phyloP scores from a whole-genome alignment of 768 basidiomycete species.

The Tricholoma sp. region DNA sequence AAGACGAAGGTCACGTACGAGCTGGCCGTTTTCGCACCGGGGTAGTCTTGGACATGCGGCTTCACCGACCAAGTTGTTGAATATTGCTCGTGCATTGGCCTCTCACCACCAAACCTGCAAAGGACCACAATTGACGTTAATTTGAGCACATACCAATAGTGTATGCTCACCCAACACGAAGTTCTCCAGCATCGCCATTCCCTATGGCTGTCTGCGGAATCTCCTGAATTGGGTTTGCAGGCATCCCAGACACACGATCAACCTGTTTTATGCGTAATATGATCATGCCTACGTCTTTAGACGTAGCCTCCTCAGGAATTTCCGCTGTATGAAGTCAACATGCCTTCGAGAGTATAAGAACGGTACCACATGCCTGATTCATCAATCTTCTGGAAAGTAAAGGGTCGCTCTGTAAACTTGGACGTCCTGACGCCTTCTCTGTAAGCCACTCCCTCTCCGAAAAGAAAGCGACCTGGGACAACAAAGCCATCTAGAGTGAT shows the following conservation, averaged over 20 bases:
- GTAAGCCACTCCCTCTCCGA: slow-evolving; percentile 49
- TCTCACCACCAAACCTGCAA: slow-evolving; percentile 47
- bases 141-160: neutral
- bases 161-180: slow-evolving; percentile 40
- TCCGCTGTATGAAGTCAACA: slow-evolving; percentile 2
- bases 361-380: slow-evolving; percentile 26
- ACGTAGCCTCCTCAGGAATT: slow-evolving; percentile 12
- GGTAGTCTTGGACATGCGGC: slow-evolving; percentile 34
- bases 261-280: slow-evolving; percentile 42
- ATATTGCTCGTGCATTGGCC: slow-evolving; percentile 31
- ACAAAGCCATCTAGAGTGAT: slow-evolving; percentile 61
- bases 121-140: neutral
- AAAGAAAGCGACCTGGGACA: slow-evolving; percentile 59
- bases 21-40: slow-evolving; percentile 27
- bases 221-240: slow-evolving; percentile 38
- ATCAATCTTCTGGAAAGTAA: slow-evolving; percentile 46
- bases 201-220: slow-evolving; percentile 29
- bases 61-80: slow-evolving; percentile 50
- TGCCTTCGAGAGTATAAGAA: neutral
- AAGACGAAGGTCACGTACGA: slow-evolving; percentile 68
- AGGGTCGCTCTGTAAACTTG: slow-evolving; percentile 48
- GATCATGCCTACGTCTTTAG: slow-evolving; percentile 49
- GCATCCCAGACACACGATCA: slow-evolving; percentile 16
- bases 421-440: slow-evolving; percentile 52
- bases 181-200: slow-evolving; percentile 36